A percentile compares a stretch with the other conserved stretches of the same genome.
Evolutionary conservation across 1,284 basidiomycete genomes (phyloP).

Genomic region (Cystobasidium slooffiae): DNA sequence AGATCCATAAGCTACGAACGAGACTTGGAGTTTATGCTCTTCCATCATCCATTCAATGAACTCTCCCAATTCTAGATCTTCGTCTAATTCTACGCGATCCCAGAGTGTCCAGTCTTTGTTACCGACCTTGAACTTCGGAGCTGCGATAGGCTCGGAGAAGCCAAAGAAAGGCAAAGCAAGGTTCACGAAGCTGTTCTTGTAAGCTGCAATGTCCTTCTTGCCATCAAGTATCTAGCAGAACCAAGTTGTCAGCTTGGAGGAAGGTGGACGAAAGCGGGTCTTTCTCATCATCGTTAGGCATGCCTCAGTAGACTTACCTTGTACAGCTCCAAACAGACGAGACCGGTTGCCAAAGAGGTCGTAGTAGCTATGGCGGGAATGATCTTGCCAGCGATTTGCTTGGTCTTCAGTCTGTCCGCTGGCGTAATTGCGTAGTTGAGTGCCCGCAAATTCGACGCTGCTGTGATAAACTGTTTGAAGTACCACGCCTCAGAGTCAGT

Average conservation of each 20-base stretch:
- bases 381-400: conserved; percentile 99
- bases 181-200: conserved; percentile 99
- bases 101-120: conserved; percentile 94
- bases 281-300: no score
- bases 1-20: conserved; percentile 95
- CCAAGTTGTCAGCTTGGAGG: not conserved
- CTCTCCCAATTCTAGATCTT: conserved; percentile 85
- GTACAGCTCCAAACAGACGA: conserved; percentile 96
- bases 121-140: conserved; percentile 79
- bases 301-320: conserved; percentile 65
- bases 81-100: conserved; percentile 93
- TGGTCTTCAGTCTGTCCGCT: conserved; percentile 91
- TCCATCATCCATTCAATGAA: conserved; percentile 83
- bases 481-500: not conserved
- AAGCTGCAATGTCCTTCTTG: conserved; percentile 88
- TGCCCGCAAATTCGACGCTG: conserved; percentile 95
- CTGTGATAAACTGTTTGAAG: conserved; percentile 79
- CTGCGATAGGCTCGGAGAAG: conserved; percentile 96
- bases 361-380: conserved; percentile 99
- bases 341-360: conserved; percentile 89
- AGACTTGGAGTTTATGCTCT: conserved; percentile 83
- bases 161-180: conserved; percentile 98
- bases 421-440: conserved; percentile 90
- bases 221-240: conserved; percentile 82
- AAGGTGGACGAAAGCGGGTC: not conserved